Percentiles rank a stretch among this genome's conserved stretches.
phyloP scores from a whole-genome alignment of 176 grass and related monocot genomes.

The Oryza australiensis region DNA sequence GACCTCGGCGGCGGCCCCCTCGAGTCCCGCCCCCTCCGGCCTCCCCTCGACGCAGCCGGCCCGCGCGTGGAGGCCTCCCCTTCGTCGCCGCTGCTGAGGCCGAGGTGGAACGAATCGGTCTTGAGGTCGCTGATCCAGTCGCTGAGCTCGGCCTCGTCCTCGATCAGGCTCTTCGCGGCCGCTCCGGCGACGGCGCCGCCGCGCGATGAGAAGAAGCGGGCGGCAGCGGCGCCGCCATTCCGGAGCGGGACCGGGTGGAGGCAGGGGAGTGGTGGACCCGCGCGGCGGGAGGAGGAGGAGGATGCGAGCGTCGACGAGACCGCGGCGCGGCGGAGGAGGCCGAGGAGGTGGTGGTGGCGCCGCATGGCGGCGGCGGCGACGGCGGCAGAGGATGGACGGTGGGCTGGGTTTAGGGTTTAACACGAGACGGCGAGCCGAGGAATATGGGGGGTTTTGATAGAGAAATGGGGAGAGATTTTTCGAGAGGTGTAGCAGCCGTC shows the following conservation, averaged over 20 bases:
- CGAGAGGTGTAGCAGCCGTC: background rate
- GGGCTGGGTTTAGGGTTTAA: slow-evolving; percentile 59
- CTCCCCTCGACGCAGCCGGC: slow-evolving; percentile 36
- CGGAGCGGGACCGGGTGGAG: background rate
- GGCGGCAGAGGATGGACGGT: background rate
- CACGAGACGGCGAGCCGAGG: background rate
- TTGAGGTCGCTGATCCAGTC: slow-evolving; percentile 82
- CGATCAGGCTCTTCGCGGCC: slow-evolving; percentile 67
- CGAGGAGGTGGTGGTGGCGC: slow-evolving; percentile 30
- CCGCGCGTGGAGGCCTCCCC: slow-evolving; percentile 29
- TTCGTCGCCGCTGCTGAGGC: slow-evolving; percentile 66
- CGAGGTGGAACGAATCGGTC: slow-evolving; percentile 57
- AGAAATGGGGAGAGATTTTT: background rate
- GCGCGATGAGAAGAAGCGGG: slow-evolving; percentile 58
- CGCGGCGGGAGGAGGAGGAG: slow-evolving; percentile 27
- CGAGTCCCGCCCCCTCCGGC: slow-evolving; percentile 43
- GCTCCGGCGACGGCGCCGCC: background rate
- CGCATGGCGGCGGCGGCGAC: slow-evolving; percentile 19
- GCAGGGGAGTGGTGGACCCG: slow-evolving; percentile 3
- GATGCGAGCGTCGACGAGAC: slow-evolving; percentile 5
- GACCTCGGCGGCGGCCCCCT: slow-evolving; percentile 41
- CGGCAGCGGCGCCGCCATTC: slow-evolving; percentile 35
- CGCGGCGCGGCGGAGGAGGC: slow-evolving; percentile 38
- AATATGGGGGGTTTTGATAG: slow-evolving; percentile 7
- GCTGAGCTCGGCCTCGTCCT: slow-evolving; percentile 83